Conservation (phyloP, 768 basidiomycete genomes). For the Trametes gibbosa region DNA sequence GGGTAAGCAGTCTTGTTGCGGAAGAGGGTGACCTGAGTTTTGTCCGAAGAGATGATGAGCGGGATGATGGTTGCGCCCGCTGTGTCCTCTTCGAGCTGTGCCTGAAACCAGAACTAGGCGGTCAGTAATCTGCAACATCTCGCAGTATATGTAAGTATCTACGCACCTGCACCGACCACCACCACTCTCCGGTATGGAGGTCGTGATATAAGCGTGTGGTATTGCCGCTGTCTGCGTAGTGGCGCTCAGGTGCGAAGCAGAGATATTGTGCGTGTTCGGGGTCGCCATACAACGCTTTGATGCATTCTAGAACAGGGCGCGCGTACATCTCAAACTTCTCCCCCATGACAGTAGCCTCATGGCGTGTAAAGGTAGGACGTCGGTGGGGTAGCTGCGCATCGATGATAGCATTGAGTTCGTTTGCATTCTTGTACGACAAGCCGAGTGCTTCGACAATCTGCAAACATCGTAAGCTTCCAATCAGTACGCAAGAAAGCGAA, state of each 20-base stretch:
- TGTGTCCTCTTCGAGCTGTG: slow-evolving; percentile 4
- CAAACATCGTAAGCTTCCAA: too few relatives aligned
- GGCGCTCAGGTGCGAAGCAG: slow-evolving; percentile 34
- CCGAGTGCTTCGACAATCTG: slow-evolving; percentile 22
- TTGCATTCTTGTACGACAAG: slow-evolving; percentile 29
- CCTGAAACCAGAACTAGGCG: too few relatives aligned
- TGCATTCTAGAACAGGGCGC: slow-evolving; percentile 36
- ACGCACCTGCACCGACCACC: slow-evolving; percentile 46
- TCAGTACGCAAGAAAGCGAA: neutral
- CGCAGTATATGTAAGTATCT: neutral
- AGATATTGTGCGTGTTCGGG: slow-evolving; percentile 31
- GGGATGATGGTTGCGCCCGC: slow-evolving; percentile 28
- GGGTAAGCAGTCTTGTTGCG: slow-evolving; percentile 27
- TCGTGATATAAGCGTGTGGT: slow-evolving; percentile 30
- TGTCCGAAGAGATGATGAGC: slow-evolving; percentile 21
- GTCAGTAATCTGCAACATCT: neutral
- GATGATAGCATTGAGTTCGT: slow-evolving; percentile 32
- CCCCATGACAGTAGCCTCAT: slow-evolving; percentile 29
- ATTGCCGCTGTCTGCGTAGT: slow-evolving; percentile 31
- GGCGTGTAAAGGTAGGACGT: neutral
- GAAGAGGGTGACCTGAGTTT: too few relatives aligned
- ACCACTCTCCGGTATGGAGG: too few relatives aligned
- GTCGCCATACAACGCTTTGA: slow-evolving; percentile 33
- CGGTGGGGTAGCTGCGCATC: slow-evolving; percentile 19
- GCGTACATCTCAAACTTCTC: slow-evolving; percentile 33